phyloP scores from a whole-genome alignment of 257 asterid species.

The Osmanthus fragrans region DNA sequence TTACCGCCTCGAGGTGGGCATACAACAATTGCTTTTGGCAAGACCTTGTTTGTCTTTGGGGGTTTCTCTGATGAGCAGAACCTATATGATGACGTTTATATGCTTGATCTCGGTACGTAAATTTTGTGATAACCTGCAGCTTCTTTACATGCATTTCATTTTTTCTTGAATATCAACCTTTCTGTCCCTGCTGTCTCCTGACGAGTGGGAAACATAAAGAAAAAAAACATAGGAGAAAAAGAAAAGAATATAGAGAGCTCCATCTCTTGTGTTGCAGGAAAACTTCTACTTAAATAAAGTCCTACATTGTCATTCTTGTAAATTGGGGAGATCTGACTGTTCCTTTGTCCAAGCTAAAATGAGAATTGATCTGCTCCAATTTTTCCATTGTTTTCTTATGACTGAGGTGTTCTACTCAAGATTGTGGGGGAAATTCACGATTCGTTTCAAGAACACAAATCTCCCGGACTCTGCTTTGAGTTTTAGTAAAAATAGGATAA shows the following conservation, averaged over 20 bases:
- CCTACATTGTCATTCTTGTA: neutral
- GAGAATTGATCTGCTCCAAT: neutral
- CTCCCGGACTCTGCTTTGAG: neutral
- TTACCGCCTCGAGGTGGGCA: slow-evolving; percentile 98
- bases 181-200: neutral
- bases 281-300: neutral
- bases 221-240: neutral
- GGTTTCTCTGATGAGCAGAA: slow-evolving; percentile 93
- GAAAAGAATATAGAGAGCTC: neutral
- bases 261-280: neutral
- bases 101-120: slow-evolving; percentile 86
- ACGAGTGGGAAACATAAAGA: neutral
- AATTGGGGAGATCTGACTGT: neutral
- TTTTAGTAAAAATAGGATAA: neutral
- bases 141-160: too few species aligned
- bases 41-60: slow-evolving; percentile 81
- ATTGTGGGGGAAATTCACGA: neutral
- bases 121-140: neutral
- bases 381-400: neutral
- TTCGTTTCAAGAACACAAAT: neutral
- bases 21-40: slow-evolving; percentile 78
- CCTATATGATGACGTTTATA: slow-evolving; percentile 75
- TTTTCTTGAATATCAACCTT: neutral
- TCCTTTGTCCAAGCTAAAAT: neutral
- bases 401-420: neutral